phyloP scores from a whole-genome alignment of 176 grass and related monocot genomes.

The Puya raimondii region DNA sequence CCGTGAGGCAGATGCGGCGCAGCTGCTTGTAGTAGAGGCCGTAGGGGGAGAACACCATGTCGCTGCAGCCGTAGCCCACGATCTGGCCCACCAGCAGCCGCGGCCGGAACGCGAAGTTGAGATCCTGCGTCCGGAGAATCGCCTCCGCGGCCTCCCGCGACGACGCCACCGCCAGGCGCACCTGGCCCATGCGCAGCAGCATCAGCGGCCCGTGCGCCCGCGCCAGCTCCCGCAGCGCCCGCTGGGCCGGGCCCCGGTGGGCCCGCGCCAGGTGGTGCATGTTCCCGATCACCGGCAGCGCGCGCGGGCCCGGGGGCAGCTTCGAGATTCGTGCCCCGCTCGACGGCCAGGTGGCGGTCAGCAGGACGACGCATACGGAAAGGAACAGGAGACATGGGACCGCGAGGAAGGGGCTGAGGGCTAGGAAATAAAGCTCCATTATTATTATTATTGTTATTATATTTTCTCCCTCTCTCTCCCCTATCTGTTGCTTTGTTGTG shows the following conservation, averaged over 20 bases:
- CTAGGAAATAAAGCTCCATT: too few species aligned
- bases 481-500: too few species aligned
- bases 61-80: slow-evolving; percentile 18
- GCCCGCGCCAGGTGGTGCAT: slow-evolving; percentile 30
- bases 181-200: slow-evolving; percentile 27
- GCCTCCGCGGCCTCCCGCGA: slow-evolving; percentile 23
- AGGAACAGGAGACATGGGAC: too few species aligned
- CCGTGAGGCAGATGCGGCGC: slow-evolving; percentile 31
- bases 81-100: slow-evolving; percentile 2
- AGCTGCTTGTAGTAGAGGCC: slow-evolving; percentile 32
- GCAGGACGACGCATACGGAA: too few species aligned
- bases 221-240: slow-evolving; percentile 22
- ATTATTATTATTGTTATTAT: too few species aligned
- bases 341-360: too few species aligned
- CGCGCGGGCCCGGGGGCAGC: slow-evolving; percentile 37
- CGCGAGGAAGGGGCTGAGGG: too few species aligned
- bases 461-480: too few species aligned
- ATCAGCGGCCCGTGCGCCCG: slow-evolving; percentile 30
- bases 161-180: slow-evolving; percentile 22
- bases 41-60: slow-evolving; percentile 28
- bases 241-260: slow-evolving; percentile 20
- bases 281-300: slow-evolving; percentile 32
- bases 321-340: background rate
- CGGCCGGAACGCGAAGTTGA: slow-evolving; percentile 22
- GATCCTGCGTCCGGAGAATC: slow-evolving; percentile 28